Conservation (phyloP, 208 protist species). For the Leptomonas seymouri region DNA sequence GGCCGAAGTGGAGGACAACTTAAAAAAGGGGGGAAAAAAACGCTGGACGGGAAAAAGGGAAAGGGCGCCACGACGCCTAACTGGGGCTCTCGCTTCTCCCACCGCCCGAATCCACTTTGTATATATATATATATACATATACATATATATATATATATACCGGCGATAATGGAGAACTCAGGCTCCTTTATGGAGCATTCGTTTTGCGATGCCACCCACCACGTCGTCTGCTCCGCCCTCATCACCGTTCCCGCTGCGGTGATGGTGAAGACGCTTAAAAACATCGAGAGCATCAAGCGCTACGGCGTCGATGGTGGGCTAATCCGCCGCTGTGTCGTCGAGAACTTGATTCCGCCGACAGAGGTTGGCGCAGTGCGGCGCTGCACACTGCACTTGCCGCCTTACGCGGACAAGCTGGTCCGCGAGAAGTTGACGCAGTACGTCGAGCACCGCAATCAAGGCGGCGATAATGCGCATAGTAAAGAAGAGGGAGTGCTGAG, state of each 20-base stretch:
- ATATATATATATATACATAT: not conserved
- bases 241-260: constrained; percentile 44
- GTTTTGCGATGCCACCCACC: not conserved
- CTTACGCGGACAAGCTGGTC: constrained; percentile 37
- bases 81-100: not conserved
- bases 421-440: constrained; percentile 39
- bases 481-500: constrained; percentile 13
- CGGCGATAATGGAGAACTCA: not conserved
- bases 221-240: constrained; percentile 36
- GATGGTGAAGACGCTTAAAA: constrained; percentile 31
- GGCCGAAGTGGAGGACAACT: too few relatives aligned
- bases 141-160: too few relatives aligned
- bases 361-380: constrained; percentile 36
- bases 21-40: too few relatives aligned
- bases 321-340: constrained; percentile 49
- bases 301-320: constrained; percentile 34
- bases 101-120: not conserved
- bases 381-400: constrained; percentile 34
- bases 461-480: too few relatives aligned
- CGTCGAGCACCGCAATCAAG: constrained; percentile 11
- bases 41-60: too few relatives aligned
- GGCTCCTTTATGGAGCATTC: constrained; percentile 1
- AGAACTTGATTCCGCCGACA: constrained; percentile 29
- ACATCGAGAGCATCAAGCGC: constrained; percentile 40
- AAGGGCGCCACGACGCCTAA: too few relatives aligned